Conservation (phyloP, 1,284 basidiomycete species). For the Golubevia sp. region DNA sequence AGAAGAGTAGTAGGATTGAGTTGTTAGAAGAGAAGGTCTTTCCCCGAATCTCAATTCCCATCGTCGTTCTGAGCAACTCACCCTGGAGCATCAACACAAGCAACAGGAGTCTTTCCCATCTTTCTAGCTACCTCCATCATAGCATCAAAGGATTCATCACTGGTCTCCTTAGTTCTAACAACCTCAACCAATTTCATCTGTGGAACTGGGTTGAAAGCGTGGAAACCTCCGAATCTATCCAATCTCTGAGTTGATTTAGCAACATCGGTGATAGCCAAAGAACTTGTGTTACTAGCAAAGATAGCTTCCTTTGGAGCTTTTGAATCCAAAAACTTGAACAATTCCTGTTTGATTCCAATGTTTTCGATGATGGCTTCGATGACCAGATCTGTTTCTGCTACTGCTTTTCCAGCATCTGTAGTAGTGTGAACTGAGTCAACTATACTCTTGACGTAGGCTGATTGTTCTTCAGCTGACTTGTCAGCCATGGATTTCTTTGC, state of each 20-base stretch:
- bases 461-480: slow-evolving; percentile 63
- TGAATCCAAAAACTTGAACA: slow-evolving; percentile 66
- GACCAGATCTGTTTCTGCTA: slow-evolving; percentile 66
- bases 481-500: slow-evolving; percentile 65
- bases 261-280: slow-evolving; percentile 66
- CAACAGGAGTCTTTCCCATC: slow-evolving; percentile 67
- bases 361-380: slow-evolving; percentile 70
- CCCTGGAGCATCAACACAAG: slow-evolving; percentile 67
- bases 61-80: slow-evolving; percentile 13
- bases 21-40: not conserved
- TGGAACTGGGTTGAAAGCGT: slow-evolving; percentile 54
- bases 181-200: slow-evolving; percentile 70
- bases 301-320: slow-evolving; percentile 65
- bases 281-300: slow-evolving; percentile 69
- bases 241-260: slow-evolving; percentile 56
- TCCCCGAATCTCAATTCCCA: not conserved
- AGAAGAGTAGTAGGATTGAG: not conserved
- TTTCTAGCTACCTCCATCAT: slow-evolving; percentile 65
- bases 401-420: slow-evolving; percentile 65
- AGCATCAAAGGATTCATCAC: slow-evolving; percentile 64
- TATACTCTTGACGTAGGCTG: slow-evolving; percentile 60
- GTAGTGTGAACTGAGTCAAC: slow-evolving; percentile 65
- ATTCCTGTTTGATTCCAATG: slow-evolving; percentile 67
- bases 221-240: slow-evolving; percentile 38
- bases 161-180: slow-evolving; percentile 65